A percentile compares a stretch with the other conserved stretches of the same genome.
Conservation (phyloP, 768 basidiomycete species). For the Tulasnella sp. region DNA sequence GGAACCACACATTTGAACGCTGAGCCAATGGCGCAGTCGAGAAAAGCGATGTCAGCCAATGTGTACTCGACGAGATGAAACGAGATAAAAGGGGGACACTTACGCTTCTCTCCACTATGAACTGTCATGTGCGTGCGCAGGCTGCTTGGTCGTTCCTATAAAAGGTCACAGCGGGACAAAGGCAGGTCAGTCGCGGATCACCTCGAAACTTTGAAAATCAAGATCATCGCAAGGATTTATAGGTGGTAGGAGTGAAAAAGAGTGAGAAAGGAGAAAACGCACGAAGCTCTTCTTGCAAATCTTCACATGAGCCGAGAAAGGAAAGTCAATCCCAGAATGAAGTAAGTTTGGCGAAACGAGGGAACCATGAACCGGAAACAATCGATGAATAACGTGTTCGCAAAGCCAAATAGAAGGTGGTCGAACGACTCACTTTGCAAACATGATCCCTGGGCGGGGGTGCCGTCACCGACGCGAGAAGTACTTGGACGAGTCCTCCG, state of each 20-base stretch:
- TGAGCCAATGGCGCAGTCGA: not conserved
- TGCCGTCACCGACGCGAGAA: not conserved
- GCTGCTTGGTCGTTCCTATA: conserved; percentile 37
- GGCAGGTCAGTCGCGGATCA: not conserved
- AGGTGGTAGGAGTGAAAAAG: not conserved
- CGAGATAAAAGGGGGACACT: conserved; percentile 21
- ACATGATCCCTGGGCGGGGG: conserved; percentile 1
- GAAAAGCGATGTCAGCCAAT: not conserved
- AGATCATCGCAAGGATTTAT: not conserved
- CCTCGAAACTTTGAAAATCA: not conserved
- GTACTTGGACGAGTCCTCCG: not conserved
- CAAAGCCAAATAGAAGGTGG: not conserved
- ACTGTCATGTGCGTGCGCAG: conserved; percentile 47
- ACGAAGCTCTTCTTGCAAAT: conserved; percentile 3
- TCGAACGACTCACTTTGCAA: not conserved
- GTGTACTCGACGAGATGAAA: not conserved
- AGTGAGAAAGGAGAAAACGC: not conserved
- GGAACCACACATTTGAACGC: not conserved
- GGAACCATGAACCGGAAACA: not conserved
- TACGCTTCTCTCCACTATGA: conserved; percentile 42
- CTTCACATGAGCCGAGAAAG: not conserved
- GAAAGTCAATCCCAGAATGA: not conserved
- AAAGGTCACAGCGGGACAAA: not conserved
- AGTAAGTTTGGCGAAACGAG: not conserved
- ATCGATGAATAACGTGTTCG: not conserved